Conservation (phyloP, 352 stramenopile species). For the Pilasporangium apinafurcum region DNA sequence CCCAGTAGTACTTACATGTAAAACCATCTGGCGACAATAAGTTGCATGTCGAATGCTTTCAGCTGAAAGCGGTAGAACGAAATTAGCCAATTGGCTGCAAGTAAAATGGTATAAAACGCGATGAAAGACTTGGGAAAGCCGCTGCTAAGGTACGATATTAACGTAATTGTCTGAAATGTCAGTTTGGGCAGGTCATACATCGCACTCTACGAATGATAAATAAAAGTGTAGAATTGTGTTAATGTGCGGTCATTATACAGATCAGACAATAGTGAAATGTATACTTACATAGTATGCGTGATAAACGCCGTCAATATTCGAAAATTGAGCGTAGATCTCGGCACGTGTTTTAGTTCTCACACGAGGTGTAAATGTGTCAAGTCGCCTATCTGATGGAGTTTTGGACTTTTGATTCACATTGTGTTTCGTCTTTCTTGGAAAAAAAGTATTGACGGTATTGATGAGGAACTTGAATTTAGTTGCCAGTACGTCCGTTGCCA, state of each 20-base stretch:
- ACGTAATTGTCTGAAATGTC: constrained; percentile 34
- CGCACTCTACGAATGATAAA: constrained; percentile 21
- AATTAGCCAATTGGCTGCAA: constrained; percentile 37
- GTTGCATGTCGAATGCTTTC: constrained; percentile 18
- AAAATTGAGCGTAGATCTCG: constrained; percentile 9
- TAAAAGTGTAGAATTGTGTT: no score
- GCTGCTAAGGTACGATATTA: constrained; percentile 31
- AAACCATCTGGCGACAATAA: constrained; percentile 21
- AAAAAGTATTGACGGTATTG: not conserved
- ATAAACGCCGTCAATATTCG: constrained; percentile 10
- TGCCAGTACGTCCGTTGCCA: constrained; percentile 5
- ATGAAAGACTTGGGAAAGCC: constrained; percentile 35
- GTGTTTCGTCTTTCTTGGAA: no score
- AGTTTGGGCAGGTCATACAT: constrained; percentile 39
- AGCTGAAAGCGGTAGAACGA: constrained; percentile 39
- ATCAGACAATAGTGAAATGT: not conserved
- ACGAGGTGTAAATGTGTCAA: no score
- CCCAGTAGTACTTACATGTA: constrained; percentile 18
- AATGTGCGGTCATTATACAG: no score
- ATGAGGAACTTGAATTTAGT: constrained; percentile 4
- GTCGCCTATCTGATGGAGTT: no score
- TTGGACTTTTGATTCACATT: no score
- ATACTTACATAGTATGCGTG: constrained; percentile 13
- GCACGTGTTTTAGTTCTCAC: constrained; percentile 3
- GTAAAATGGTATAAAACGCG: constrained; percentile 26